These are phyloP conservation scores for Tricholoma matsutake DNA, from an alignment of 768 basidiomycete genomes.

Conservation along the genomic window DNA sequence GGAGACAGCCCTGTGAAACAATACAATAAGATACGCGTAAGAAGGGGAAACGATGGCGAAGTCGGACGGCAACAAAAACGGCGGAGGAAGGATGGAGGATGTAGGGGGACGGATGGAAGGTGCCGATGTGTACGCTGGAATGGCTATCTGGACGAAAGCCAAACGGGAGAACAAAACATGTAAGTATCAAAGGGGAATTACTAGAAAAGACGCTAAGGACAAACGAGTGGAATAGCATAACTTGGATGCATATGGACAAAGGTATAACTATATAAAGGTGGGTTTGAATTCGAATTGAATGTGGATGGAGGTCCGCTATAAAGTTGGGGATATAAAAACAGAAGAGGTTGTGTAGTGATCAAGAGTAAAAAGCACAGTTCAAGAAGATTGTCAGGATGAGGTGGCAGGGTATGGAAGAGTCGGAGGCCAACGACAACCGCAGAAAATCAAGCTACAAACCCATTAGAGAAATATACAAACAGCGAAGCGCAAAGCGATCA, in stretches of 20 bases:
- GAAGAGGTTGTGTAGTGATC: neutral
- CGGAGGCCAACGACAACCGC: neutral
- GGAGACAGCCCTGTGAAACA: conserved; percentile 2
- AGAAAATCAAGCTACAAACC: conserved; percentile 4
- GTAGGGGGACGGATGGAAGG: neutral
- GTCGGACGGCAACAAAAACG: neutral
- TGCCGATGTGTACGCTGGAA: neutral
- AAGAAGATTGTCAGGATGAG: conserved; percentile 1
- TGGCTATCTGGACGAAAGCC: neutral
- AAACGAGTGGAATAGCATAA: conserved; percentile 5
- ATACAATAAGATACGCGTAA: neutral
- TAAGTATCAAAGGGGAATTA: neutral
- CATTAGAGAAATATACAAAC: neutral
- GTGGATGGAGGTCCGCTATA: neutral
- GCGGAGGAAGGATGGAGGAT: neutral
- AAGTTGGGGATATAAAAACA: neutral
- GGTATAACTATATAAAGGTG: conserved; percentile 2
- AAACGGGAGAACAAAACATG: neutral
- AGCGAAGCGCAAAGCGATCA: neutral
- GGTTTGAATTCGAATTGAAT: neutral
- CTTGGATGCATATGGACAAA: conserved; percentile 1
- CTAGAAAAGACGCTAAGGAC: neutral
- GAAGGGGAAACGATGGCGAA: neutral
- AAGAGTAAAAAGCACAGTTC: conserved; percentile 3
- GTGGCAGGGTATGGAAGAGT: neutral